Evolutionary conservation across 2,329 filamentous ascomycete species (phyloP), one percentile per base, ranked within the genome.

Genomic region (Claviceps maximensis): DNA sequence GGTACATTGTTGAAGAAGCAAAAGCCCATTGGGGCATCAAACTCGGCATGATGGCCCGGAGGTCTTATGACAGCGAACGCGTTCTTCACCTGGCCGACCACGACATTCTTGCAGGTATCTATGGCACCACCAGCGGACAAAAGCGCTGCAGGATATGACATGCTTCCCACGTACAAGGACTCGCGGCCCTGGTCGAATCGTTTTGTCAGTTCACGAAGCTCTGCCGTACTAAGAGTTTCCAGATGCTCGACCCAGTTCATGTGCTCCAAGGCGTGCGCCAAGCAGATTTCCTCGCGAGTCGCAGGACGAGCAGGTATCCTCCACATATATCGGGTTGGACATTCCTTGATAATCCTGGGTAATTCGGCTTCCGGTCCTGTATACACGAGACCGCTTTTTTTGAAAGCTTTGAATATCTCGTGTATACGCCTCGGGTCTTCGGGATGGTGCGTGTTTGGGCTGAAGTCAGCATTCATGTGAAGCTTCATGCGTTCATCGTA

Each of bases 1-100:
- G 88, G 89, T 3, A 97, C 93, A 63, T 98, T 98, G 71, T 98
- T 96, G 72, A 97, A 97, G 55, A 97, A 80, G 66, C 93, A 98
- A 64, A 98, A 98, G 0, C 93, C 93, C 78, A 95, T 93, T 1
- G 91, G 80, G 38, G 83, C 76, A 61, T 93, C 79, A 54, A 82
- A 83, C 65, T 98, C 93, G 1, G 93, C 93, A 67, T 98, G 93
- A 63, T 98, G 93, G 0, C 93, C 93, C 0, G 93, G 93, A 2
- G 93, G 93, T 15, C 93, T 82, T 61, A 98, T 95, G 40, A 98
- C 85, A 1, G 93, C 93, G 65, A 98, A 93, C 0, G 88, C 89
- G 63, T 98, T 98, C 67, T 94, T 95, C 51, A 96, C 86, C 54
- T 82, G 78, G 3, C 87, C 86, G 2, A 78, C 77, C 25, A 93